Base-by-base conservation (phyloP, 2,329 filamentous ascomycete species). In the Claviceps digitariae region DNA sequence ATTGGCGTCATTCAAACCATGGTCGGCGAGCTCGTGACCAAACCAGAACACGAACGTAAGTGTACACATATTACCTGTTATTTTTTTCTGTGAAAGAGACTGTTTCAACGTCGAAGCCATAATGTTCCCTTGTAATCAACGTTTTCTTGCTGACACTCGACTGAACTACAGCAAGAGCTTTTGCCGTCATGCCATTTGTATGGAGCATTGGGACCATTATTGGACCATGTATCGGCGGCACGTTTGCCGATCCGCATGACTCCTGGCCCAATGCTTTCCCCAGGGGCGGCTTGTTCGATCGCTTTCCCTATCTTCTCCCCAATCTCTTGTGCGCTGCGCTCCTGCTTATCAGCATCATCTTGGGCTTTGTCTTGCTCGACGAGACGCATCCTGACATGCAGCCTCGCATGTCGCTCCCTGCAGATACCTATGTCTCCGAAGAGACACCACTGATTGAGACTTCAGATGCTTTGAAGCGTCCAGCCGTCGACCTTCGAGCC, bases 151-250 rank as follows among this genome's bases (percentile, higher is more conserved):
- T 62, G 50, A 61, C 48, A 48, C 43, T 51, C 36, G 23, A 50
- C 13, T 20, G 13, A 21, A 41, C 21, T 4, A 57, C 61, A 88
- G 86, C 89, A 55, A 82, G 85, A 57, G 90, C 90, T 29, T 95
- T 90, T 66, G 83, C 89, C 2, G 81, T 95, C 46, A 95, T 96
- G 88, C 90, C 90, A 0, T 95, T 95, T 63, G 86, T 95, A 8
- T 96, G 90, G 90, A 85, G 80, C 48, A 83, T 95, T 51, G 90
- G 90, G 25, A 94, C 88, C 10, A 95, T 95, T 58, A 76, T 95
- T 52, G 90, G 90, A 0, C 87, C 90, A 57, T 87, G 86, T 6
- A 89, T 96, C 58, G 91, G 91, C 55, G 91, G 91, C 36, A 81
- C 85, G 53, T 89, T 95, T 65, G 86, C 90, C 55, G 83, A 88